A percentile compares a stretch with the other conserved stretches of the same genome.
Evolutionary conservation across 139 green algal species (phyloP).

Genomic region (Haematococcus lacustris): DNA sequence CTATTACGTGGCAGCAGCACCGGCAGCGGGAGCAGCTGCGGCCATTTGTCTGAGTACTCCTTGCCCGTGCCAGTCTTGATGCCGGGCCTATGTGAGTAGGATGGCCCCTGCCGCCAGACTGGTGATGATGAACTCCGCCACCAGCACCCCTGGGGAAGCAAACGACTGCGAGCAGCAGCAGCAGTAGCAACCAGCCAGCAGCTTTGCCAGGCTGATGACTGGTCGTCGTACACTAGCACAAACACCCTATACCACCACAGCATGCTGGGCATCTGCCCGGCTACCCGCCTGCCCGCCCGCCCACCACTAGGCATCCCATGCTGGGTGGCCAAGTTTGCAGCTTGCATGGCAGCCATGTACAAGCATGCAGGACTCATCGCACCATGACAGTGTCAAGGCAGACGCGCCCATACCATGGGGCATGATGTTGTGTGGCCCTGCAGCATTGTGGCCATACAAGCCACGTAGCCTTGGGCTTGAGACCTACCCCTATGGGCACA

Average conservation of each 20-base stretch:
- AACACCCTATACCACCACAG: neutral
- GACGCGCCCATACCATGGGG: neutral
- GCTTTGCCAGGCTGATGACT: too few species aligned
- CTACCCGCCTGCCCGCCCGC: neutral
- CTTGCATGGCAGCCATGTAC: neutral
- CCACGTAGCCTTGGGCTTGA: too few species aligned
- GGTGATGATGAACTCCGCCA: slow-evolving; percentile 54
- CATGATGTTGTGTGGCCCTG: neutral
- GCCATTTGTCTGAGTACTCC: too few species aligned
- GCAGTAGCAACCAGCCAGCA: too few species aligned
- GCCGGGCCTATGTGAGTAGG: slow-evolving; percentile 54
- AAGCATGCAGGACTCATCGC: neutral
- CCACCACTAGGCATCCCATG: neutral
- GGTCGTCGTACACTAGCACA: neutral
- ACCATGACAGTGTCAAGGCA: neutral
- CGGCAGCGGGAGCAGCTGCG: too few species aligned
- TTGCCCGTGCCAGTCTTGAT: too few species aligned
- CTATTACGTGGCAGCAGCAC: too few species aligned
- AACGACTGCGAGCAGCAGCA: slow-evolving; percentile 39
- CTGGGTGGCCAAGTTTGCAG: neutral
- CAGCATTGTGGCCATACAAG: neutral
- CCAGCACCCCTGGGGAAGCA: slow-evolving; percentile 58
- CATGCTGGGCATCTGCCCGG: neutral
- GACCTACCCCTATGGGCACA: slow-evolving; percentile 65
- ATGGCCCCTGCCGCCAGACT: slow-evolving; percentile 26